Evolutionary conservation across 2,329 filamentous ascomycete species (phyloP), one percentile per base, ranked within the genome.

Genomic region (Diaporthe caulivora): DNA sequence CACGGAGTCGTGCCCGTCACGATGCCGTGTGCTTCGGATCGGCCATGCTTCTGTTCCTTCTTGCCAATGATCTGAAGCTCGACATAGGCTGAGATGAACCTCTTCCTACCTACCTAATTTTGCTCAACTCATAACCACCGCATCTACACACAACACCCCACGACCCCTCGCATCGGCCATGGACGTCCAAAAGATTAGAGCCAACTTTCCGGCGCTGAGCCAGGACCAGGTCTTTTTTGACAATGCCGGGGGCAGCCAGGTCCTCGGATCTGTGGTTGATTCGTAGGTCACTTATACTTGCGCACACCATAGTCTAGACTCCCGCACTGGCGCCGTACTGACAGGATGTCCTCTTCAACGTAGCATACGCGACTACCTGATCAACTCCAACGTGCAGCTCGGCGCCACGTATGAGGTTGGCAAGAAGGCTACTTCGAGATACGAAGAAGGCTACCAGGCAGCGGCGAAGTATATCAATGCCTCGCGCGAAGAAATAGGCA

Each of bases 241-340:
- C 79, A 95, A 95, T 79, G 94, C 93, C 15, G 93, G 93, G 24
- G 93, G 93, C 49, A 94, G 91, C 79, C 93, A 95, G 78, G 87
- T 90, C 1, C 83, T 95, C 4, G 89, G 88, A 34, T 85, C 87
- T 21, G 94, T 94, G 21, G 90, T 92, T 73, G 88, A 93, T 71
- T 87, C 89, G 91, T 93, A 80, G 82, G 87, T 82, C 55, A 58
- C 60, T 10, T 37, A 51, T n/a, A 53, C 54, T 34, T 51, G 44
- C n/a, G 29, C 42, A 49, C 29, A 9, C 42, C 18, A 24, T 18
- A 15, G 26, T 17, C 34, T 55, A 29, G 21, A 18, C 26, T 11
- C 40, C n/a, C 29, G 24, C 26, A 34, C 18, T 15, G 31, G 11
- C 57, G 26, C n/a, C 54, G 29, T 44, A 21, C 62, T 65, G 44